Conservation (phyloP, 768 basidiomycete genomes). For the Boletus rubroflammeus region DNA sequence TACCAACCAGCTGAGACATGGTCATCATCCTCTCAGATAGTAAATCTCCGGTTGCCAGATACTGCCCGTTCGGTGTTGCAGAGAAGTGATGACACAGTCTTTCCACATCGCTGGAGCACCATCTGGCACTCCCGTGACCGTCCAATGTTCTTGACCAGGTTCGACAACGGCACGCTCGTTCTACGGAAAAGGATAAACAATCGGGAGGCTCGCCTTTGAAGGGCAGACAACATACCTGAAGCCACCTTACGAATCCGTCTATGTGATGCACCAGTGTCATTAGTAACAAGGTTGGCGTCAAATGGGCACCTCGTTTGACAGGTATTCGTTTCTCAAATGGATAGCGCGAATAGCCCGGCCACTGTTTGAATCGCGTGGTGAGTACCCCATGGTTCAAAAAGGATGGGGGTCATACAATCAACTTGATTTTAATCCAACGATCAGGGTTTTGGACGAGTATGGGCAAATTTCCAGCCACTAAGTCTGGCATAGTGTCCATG, state of each 20-base stretch:
- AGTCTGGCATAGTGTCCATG: conserved; percentile 24
- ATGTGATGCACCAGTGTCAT: conserved; percentile 30
- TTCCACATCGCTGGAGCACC: conserved; percentile 22
- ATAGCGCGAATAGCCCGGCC: conserved; percentile 46
- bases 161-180: conserved; percentile 29
- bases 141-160: conserved; percentile 38
- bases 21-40: conserved; percentile 18
- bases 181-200: conserved; percentile 10
- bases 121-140: conserved; percentile 24
- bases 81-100: conserved; percentile 37
- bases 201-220: not conserved
- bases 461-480: conserved; percentile 18
- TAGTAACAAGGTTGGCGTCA: conserved; percentile 33
- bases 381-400: not conserved
- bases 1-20: not conserved
- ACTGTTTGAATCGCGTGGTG: conserved; percentile 28
- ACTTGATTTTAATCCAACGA: conserved; percentile 34
- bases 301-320: conserved; percentile 29
- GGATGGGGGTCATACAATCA: conserved; percentile 28
- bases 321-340: conserved; percentile 37
- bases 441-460: conserved; percentile 21
- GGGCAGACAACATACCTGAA: conserved; percentile 29
- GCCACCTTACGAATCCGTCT: conserved; percentile 27
- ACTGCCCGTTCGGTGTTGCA: conserved; percentile 39
- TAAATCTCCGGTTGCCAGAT: conserved; percentile 45